Conservation (phyloP, 805 yeast genomes). For the Saturnispora halmiae region DNA sequence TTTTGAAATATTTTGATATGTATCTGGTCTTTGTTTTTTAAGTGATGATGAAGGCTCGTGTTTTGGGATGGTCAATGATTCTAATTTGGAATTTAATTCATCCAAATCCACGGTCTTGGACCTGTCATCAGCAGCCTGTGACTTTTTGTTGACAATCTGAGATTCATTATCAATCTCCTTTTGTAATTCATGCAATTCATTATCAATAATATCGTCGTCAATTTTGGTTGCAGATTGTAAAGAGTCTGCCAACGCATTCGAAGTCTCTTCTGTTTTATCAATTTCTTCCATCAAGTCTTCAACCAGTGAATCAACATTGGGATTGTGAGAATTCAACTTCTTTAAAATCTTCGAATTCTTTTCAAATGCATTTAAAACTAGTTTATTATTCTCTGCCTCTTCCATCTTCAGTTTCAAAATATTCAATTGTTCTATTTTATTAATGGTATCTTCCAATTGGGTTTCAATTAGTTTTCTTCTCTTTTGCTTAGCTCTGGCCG, state of each 20-base stretch:
- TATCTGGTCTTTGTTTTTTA: too few relatives aligned
- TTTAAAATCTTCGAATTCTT: slow-evolving; percentile 20
- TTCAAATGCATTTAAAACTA: slow-evolving; percentile 20
- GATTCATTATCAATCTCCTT: slow-evolving; percentile 9
- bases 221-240: slow-evolving; percentile 5
- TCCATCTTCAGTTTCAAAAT: slow-evolving; percentile 20
- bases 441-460: slow-evolving; percentile 17
- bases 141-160: too few relatives aligned
- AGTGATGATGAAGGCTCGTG: background rate
- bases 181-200: slow-evolving; percentile 16
- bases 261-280: slow-evolving; percentile 17
- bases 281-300: slow-evolving; percentile 17
- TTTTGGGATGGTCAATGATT: slow-evolving; percentile 11
- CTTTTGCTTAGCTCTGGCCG: slow-evolving; percentile 22
- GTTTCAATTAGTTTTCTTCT: slow-evolving; percentile 18
- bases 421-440: slow-evolving; percentile 20
- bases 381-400: slow-evolving; percentile 21
- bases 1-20: too few relatives aligned
- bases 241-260: slow-evolving; percentile 12
- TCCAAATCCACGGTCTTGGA: background rate
- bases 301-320: slow-evolving; percentile 18
- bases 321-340: slow-evolving; percentile 18
- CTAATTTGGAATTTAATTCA: slow-evolving; percentile 10
- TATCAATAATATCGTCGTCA: slow-evolving; percentile 21
- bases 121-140: slow-evolving; percentile 2